Conservation (phyloP, 1,284 basidiomycete genomes). For the Spongispora temasekensis region DNA sequence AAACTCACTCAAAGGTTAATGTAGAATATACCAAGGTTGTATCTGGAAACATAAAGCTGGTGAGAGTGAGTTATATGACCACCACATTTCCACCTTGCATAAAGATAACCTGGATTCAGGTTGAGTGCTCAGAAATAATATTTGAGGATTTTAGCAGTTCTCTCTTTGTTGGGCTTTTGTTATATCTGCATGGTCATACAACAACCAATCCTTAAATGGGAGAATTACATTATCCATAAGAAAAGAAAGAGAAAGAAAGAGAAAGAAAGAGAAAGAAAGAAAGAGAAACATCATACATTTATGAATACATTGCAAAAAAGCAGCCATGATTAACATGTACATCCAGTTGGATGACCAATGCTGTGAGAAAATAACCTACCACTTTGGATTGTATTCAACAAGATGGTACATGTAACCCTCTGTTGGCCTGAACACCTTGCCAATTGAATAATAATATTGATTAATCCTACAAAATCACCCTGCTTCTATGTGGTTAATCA, state of each 20-base stretch:
- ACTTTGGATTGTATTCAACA: slow-evolving; percentile 91
- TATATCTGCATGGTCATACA: slow-evolving; percentile 96
- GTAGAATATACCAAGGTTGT: slow-evolving; percentile 90
- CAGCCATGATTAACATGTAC: too few species aligned
- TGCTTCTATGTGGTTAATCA: slow-evolving; percentile 37
- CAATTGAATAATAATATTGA: slow-evolving; percentile 70
- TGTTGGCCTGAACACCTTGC: slow-evolving; percentile 48
- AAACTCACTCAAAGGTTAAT: slow-evolving; percentile 77
- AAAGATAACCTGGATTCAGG: slow-evolving; percentile 91
- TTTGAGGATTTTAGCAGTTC: slow-evolving; percentile 79
- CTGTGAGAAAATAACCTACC: slow-evolving; percentile 92
- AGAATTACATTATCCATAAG: not conserved
- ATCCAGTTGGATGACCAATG: slow-evolving; percentile 84
- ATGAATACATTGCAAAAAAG: too few species aligned
- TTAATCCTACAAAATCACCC: slow-evolving; percentile 50
- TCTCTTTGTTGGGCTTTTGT: slow-evolving; percentile 93
- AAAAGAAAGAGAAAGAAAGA: too few species aligned
- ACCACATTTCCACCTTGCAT: slow-evolving; percentile 63
- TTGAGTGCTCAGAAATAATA: slow-evolving; percentile 92
- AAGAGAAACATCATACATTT: too few species aligned
- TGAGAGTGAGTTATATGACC: not conserved
- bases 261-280: too few species aligned
- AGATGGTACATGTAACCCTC: slow-evolving; percentile 83
- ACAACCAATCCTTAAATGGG: slow-evolving; percentile 79
- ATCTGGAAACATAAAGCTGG: slow-evolving; percentile 48